phyloP scores from a whole-genome alignment of 2,329 filamentous ascomycete species.

The Colletotrichum sansevieriae region DNA sequence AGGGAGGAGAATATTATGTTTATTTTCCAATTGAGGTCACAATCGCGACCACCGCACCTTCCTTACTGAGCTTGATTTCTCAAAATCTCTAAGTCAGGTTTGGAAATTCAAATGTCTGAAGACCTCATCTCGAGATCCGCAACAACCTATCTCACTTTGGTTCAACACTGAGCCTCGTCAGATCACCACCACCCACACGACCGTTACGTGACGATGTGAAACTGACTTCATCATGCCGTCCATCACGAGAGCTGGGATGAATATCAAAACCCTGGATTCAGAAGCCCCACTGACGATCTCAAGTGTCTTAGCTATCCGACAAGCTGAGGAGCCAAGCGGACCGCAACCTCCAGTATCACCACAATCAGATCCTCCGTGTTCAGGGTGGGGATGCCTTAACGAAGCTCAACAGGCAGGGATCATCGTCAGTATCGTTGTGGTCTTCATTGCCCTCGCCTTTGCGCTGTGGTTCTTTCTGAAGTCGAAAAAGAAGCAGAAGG shows the following conservation, averaged over 20 bases:
- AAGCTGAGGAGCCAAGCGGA: slow-evolving; percentile 25
- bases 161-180: neutral
- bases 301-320: neutral
- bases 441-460: slow-evolving; percentile 47
- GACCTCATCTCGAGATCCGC: too few relatives aligned
- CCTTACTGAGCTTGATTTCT: too few relatives aligned
- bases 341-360: slow-evolving; percentile 15
- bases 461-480: slow-evolving; percentile 51
- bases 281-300: neutral
- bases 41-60: too few relatives aligned
- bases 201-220: slow-evolving; percentile 1
- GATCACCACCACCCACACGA: neutral
- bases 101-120: too few relatives aligned
- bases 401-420: slow-evolving; percentile 54
- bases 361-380: slow-evolving; percentile 43
- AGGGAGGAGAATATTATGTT: too few relatives aligned
- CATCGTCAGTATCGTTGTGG: slow-evolving; percentile 52
- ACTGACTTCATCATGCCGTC: slow-evolving; percentile 4
- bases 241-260: neutral
- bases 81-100: too few relatives aligned
- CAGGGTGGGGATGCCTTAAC: slow-evolving; percentile 57
- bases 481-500: slow-evolving; percentile 33
- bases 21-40: too few relatives aligned
- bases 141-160: too few relatives aligned
- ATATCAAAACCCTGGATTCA: neutral